phyloP scores from a whole-genome alignment of 2,329 filamentous ascomycete species.

The Leptographium wingfieldii region DNA sequence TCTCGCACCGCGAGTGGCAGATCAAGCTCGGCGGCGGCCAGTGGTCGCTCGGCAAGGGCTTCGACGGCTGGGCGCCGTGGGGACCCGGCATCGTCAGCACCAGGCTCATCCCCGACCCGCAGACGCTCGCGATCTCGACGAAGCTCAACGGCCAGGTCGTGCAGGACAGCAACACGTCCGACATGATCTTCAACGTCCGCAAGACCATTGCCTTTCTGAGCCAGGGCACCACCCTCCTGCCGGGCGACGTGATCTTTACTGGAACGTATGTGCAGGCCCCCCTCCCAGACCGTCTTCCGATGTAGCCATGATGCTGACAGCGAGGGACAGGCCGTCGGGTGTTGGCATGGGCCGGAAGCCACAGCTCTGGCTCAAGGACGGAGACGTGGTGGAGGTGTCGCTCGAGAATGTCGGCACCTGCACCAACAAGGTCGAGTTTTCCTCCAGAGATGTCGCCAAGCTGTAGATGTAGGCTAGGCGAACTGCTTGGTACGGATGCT shows the following conservation, averaged over 20 bases:
- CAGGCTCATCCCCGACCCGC: constrained; percentile 42
- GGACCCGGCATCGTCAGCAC: constrained; percentile 57
- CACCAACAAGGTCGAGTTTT: constrained; percentile 37
- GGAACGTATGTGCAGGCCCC: constrained; percentile 36
- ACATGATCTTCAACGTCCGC: constrained; percentile 52
- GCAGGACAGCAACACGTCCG: constrained; percentile 44
- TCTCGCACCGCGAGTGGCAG: constrained; percentile 72
- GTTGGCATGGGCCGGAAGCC: constrained; percentile 59
- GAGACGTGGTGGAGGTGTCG: constrained; percentile 56
- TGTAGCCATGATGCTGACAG: background rate
- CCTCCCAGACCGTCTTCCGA: no score
- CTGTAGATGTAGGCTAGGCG: constrained; percentile 12
- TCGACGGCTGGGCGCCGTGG: constrained; percentile 63
- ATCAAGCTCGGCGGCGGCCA: constrained; percentile 54
- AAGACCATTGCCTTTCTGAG: constrained; percentile 48
- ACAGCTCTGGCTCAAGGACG: constrained; percentile 55
- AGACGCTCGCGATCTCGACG: constrained; percentile 42
- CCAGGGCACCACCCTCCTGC: constrained; percentile 48
- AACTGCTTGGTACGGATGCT: background rate
- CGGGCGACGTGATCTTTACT: constrained; percentile 54
- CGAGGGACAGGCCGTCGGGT: constrained; percentile 42
- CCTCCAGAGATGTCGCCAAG: constrained; percentile 20
- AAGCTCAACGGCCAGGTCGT: constrained; percentile 46
- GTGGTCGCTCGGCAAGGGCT: constrained; percentile 61
- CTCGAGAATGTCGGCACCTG: constrained; percentile 54